Evolutionary conservation across 139 green algal genomes (phyloP).

Genomic region (Coccomyxa sp.): DNA sequence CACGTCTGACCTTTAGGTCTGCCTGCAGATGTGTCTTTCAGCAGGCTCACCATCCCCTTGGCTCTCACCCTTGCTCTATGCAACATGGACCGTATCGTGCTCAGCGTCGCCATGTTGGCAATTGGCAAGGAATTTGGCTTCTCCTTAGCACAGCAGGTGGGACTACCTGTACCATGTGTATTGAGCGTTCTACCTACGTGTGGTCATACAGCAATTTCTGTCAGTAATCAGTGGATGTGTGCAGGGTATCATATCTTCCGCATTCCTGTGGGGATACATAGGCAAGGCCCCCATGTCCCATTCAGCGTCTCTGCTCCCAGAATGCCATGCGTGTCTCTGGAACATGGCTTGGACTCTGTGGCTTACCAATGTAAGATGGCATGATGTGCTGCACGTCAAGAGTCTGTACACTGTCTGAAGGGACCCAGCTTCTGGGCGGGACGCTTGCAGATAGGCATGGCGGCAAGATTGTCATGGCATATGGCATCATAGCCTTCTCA

Average conservation of each 20-base stretch:
- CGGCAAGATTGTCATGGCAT: slow-evolving; percentile 77
- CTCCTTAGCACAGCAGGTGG: slow-evolving; percentile 56
- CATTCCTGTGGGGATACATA: slow-evolving; percentile 95
- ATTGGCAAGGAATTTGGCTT: slow-evolving; percentile 85
- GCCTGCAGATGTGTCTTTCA: neutral
- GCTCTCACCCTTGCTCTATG: slow-evolving; percentile 81
- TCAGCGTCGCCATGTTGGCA: slow-evolving; percentile 91
- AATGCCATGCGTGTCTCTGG: neutral
- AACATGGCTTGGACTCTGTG: neutral
- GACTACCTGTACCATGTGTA: neutral
- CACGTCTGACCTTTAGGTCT: too few relatives aligned
- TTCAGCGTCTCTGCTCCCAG: neutral
- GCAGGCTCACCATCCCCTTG: slow-evolving; percentile 36
- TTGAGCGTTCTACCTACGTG: too few relatives aligned
- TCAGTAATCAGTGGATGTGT: too few relatives aligned
- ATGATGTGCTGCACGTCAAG: neutral
- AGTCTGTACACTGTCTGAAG: too few relatives aligned
- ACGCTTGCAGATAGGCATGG: slow-evolving; percentile 80
- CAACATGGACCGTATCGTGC: slow-evolving; percentile 96
- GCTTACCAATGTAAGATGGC: neutral
- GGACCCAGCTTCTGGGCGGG: slow-evolving; percentile 82
- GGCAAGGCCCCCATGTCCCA: slow-evolving; percentile 39
- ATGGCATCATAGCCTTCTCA: slow-evolving; percentile 80
- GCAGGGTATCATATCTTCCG: slow-evolving; percentile 81
- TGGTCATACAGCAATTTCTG: neutral